Evolutionary conservation across 2,329 filamentous ascomycete genomes (phyloP).

Genomic region (Aspergillus felis): DNA sequence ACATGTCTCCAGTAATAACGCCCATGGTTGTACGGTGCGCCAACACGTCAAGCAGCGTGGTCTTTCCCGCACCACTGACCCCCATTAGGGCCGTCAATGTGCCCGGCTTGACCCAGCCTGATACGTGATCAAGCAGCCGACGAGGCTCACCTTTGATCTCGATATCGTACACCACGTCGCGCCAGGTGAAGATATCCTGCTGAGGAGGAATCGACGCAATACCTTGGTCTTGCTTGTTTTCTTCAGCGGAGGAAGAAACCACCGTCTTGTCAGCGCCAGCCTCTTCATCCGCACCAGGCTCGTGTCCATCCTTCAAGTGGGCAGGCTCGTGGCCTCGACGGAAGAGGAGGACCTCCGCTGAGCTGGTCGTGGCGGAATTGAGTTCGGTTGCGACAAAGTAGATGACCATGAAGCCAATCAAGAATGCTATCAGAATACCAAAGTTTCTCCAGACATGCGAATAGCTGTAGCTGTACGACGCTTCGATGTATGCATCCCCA

Average conservation of each 20-base stretch:
- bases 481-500: slow-evolving; percentile 56
- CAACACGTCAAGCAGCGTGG: slow-evolving; percentile 78
- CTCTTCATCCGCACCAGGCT: slow-evolving; percentile 3
- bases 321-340: slow-evolving; percentile 48
- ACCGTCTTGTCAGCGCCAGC: not conserved
- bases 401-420: slow-evolving; percentile 54
- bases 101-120: slow-evolving; percentile 90
- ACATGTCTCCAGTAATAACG: slow-evolving; percentile 79
- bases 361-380: slow-evolving; percentile 63
- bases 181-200: slow-evolving; percentile 77
- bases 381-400: slow-evolving; percentile 51
- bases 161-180: slow-evolving; percentile 73
- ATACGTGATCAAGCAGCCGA: slow-evolving; percentile 74
- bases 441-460: slow-evolving; percentile 65
- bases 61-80: slow-evolving; percentile 85
- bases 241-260: not conserved
- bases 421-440: slow-evolving; percentile 64
- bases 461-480: slow-evolving; percentile 54
- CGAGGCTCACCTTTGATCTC: slow-evolving; percentile 69
- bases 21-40: slow-evolving; percentile 82
- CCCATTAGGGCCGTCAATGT: slow-evolving; percentile 88
- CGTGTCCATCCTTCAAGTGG: not conserved
- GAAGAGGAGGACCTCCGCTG: slow-evolving; percentile 73
- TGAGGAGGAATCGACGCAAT: slow-evolving; percentile 50
- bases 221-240: not conserved